Evolutionary conservation across 352 stramenopile genomes (phyloP), one percentile per base, ranked within the genome.

Genomic region (Pythium periplocum): DNA sequence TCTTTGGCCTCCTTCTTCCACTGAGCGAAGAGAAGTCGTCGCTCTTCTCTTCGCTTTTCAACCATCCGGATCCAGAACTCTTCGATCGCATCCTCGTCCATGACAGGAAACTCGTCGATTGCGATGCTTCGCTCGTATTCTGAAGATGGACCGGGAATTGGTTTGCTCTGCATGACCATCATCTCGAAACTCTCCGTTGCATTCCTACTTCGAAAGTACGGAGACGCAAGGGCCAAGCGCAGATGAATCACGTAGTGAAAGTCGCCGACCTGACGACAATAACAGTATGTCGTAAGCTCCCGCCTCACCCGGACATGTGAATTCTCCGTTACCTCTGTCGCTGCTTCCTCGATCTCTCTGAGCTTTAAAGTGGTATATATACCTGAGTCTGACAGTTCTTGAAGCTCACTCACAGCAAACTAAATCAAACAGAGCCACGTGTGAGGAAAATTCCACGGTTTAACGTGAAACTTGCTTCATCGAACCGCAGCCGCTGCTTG

Each of bases 231-330:
- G 12, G 66, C 62, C 12, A 96, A 64, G 6, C 54, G 67, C 33
- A 96, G 53, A 39, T 89, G 83, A 10, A 86, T 87, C 35, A 85
- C 78, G 56, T 86, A 78, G 61, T 96, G 86, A 51, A 90, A 96
- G 41, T 88, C 77, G 2, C 80, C 86, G 3, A 81, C 39, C 75
- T 89, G 40, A 26, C 17, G 17, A 26, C 17, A 26, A 26, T 26
- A 26, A 26, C 17, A 26, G 17, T 26, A 26, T 26, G 17, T 26
- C 17, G 17, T 26, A 26, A 26, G 17, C 17, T 26, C 17, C 17
- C 17, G 17, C 17, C 17, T 26, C 17, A 26, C 17, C 17, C 17
- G 17, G 17, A 26, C 17, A 0, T 26, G 17, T 26, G 17, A 26
- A 26, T 26, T 26, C 17, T 26, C 17, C 17, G 17, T 11, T 50